Evolutionary conservation across 2,329 filamentous ascomycete genomes (phyloP).

Genomic region (Coleophoma cylindrospora): DNA sequence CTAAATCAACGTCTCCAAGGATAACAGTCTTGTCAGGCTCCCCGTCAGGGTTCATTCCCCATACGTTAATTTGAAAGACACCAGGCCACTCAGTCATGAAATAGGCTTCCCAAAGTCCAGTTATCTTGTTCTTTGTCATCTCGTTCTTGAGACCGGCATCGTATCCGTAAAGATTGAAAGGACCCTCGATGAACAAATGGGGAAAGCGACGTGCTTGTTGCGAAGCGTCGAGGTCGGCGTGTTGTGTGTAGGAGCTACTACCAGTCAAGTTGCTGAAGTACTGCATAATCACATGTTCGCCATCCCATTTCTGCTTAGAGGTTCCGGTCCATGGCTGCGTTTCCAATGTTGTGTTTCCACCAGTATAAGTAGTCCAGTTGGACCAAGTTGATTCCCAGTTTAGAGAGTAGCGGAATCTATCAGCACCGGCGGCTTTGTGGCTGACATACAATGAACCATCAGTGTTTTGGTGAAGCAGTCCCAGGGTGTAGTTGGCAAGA

Average conservation of each 20-base stretch:
- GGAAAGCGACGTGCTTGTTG: conserved; percentile 46
- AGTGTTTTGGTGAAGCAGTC: conserved; percentile 37
- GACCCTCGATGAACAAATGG: conserved; percentile 56
- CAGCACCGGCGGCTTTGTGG: conserved; percentile 55
- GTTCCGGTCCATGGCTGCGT: conserved; percentile 52
- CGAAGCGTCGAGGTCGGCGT: conserved; percentile 45
- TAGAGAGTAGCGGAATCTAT: conserved; percentile 38
- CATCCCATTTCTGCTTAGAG: conserved; percentile 50
- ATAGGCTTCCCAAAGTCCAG: conserved; percentile 48
- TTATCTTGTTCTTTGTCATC: conserved; percentile 41
- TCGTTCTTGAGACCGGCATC: conserved; percentile 52
- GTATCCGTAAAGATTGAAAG: conserved; percentile 59
- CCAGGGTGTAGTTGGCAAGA: conserved; percentile 54
- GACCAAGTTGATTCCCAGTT: conserved; percentile 46
- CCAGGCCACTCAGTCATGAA: conserved; percentile 61
- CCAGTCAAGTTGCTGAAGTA: conserved; percentile 56
- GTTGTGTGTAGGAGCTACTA: conserved; percentile 54
- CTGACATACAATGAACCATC: conserved; percentile 36
- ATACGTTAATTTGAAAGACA: conserved; percentile 55
- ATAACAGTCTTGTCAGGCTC: conserved; percentile 53
- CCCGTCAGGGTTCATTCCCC: conserved; percentile 62
- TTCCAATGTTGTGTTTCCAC: conserved; percentile 41
- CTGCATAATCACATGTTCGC: conserved; percentile 56
- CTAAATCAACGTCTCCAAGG: conserved; percentile 57
- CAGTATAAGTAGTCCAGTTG: conserved; percentile 48